Conservation (phyloP, 192 early-diverging fungal species). For the Mortierella hygrophila region DNA sequence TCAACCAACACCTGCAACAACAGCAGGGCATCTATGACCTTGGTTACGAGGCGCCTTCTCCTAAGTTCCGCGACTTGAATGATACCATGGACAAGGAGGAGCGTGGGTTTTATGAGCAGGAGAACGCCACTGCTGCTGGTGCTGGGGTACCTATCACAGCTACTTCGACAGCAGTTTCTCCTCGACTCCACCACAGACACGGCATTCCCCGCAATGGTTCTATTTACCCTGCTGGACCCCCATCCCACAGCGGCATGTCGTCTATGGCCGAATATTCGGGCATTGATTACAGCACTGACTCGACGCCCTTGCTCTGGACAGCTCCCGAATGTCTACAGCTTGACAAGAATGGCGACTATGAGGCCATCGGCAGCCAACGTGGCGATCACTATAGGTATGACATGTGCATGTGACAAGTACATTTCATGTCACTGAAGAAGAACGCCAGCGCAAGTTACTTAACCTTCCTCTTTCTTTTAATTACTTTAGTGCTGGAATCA, state of each 20-base stretch:
- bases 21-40: constrained; percentile 28
- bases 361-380: constrained; percentile 38
- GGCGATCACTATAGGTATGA: constrained; percentile 57
- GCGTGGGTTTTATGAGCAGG: background rate
- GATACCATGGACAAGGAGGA: constrained; percentile 7
- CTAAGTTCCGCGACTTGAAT: background rate
- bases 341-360: constrained; percentile 26
- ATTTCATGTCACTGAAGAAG: no score
- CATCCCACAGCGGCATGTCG: constrained; percentile 23
- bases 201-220: constrained; percentile 12
- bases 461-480: background rate
- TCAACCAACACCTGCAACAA: constrained; percentile 1
- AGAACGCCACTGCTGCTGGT: background rate
- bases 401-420: no score
- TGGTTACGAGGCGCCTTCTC: constrained; percentile 12
- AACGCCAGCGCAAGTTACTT: no score
- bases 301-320: constrained; percentile 46
- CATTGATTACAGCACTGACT: constrained; percentile 24
- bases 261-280: constrained; percentile 19
- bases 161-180: background rate
- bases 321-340: constrained; percentile 48
- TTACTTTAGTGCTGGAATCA: constrained; percentile 53
- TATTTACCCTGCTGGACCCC: background rate
- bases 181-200: constrained; percentile 17
- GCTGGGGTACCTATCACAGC: background rate